phyloP scores from a whole-genome alignment of 306 rosid species.

The Cyamopsis tetragonoloba region DNA sequence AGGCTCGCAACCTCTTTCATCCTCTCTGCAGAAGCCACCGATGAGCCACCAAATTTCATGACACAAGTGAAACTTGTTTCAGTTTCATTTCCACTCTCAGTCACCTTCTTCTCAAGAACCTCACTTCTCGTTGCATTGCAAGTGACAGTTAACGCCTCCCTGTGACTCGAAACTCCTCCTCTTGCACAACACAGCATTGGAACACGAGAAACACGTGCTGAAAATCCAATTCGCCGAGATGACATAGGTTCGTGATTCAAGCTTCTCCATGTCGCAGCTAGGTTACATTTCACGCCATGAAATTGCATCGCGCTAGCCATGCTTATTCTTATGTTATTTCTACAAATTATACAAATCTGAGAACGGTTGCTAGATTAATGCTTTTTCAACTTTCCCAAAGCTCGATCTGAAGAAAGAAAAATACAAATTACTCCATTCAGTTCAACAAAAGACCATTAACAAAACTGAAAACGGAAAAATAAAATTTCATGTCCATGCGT shows the following conservation, averaged over 20 bases:
- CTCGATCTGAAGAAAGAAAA: slow-evolving; percentile 19
- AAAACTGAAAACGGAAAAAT: too few species aligned
- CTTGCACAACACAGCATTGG: slow-evolving; percentile 14
- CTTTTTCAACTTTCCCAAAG: slow-evolving; percentile 9
- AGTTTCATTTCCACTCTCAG: slow-evolving; percentile 27
- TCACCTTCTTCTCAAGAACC: slow-evolving; percentile 42
- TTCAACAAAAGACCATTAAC: too few species aligned
- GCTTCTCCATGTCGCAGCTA: slow-evolving; percentile 11
- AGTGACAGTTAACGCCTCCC: slow-evolving; percentile 40
- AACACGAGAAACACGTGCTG: slow-evolving; percentile 33
- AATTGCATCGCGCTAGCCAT: slow-evolving; percentile 54
- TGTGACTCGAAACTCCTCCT: slow-evolving; percentile 15
- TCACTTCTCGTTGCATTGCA: slow-evolving; percentile 44
- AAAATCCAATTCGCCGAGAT: slow-evolving; percentile 32
- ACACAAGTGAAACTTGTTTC: slow-evolving; percentile 69
- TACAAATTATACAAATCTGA: slow-evolving; percentile 39
- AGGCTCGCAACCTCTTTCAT: slow-evolving; percentile 82
- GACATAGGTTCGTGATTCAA: slow-evolving; percentile 23
- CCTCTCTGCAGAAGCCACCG: slow-evolving; percentile 79
- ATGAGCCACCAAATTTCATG: slow-evolving; percentile 97
- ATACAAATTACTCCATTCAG: not conserved
- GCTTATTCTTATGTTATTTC: slow-evolving; percentile 32
- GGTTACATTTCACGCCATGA: slow-evolving; percentile 36
- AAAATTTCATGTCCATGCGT: not conserved
- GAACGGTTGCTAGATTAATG: not conserved